These are phyloP conservation scores for Pelargonium fulgidum DNA, from an alignment of 441 rosid genomes.

Conservation along the genomic window DNA sequence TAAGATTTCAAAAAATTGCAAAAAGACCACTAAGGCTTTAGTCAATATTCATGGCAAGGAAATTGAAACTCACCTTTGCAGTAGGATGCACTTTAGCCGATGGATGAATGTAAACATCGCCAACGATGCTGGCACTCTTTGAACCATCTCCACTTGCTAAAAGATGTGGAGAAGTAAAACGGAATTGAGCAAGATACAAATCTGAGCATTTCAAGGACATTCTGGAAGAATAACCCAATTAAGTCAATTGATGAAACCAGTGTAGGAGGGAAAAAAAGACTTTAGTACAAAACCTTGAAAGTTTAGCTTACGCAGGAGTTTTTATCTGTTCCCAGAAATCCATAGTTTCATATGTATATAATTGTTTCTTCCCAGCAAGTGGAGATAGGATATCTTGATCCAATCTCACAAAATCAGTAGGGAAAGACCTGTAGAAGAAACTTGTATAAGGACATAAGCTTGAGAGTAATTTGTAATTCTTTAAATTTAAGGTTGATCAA, in stretches of 20 bases:
- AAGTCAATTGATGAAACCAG: not conserved
- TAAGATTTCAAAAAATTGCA: no score
- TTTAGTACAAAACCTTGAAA: not conserved
- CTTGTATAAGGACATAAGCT: not conserved
- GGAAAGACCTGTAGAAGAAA: slow-evolving; percentile 44
- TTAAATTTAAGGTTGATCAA: not conserved
- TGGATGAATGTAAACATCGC: slow-evolving; percentile 75
- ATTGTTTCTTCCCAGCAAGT: slow-evolving; percentile 73
- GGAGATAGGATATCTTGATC: slow-evolving; percentile 86
- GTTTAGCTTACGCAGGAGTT: slow-evolving; percentile 52
- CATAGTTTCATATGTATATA: slow-evolving; percentile 58
- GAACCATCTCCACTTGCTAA: slow-evolving; percentile 51
- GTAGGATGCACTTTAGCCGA: slow-evolving; percentile 77
- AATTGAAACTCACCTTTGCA: slow-evolving; percentile 47
- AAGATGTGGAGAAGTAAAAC: slow-evolving; percentile 42
- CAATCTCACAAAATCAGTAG: slow-evolving; percentile 60
- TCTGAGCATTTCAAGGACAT: slow-evolving; percentile 69
- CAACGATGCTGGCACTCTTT: slow-evolving; percentile 25
- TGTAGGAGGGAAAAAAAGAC: not conserved
- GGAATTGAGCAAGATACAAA: slow-evolving; percentile 58
- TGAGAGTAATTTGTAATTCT: slow-evolving; percentile 1
- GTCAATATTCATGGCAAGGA: not conserved
- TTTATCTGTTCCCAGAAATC: slow-evolving; percentile 86
- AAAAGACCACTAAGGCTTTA: not conserved
- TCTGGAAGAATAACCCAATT: slow-evolving; percentile 28